Percentiles rank a stretch among this genome's conserved stretches.
Evolutionary conservation across 2,329 filamentous ascomycete species (phyloP).

Genomic region (Xylaria arbuscula): DNA sequence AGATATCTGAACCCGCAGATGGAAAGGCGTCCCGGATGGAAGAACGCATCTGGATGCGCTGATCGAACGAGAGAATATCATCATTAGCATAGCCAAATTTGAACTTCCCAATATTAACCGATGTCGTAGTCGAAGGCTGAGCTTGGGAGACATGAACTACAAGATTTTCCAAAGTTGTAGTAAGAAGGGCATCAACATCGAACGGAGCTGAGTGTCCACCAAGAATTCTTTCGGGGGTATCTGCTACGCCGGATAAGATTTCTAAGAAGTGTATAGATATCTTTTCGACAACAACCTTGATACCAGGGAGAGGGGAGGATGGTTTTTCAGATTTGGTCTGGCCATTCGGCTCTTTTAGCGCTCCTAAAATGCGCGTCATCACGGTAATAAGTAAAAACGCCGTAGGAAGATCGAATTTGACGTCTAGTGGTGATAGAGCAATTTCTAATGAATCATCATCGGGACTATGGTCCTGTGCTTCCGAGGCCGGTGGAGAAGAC

Average conservation of each 20-base stretch:
- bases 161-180: slow-evolving; percentile 60
- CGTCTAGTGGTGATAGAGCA: slow-evolving; percentile 61
- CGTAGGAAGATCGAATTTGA: slow-evolving; percentile 67
- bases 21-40: slow-evolving; percentile 70
- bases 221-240: slow-evolving; percentile 60
- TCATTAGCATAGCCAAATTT: slow-evolving; percentile 71
- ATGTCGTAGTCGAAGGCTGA: slow-evolving; percentile 49
- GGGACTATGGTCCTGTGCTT: slow-evolving; percentile 10
- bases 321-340: slow-evolving; percentile 31
- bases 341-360: slow-evolving; percentile 51
- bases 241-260: slow-evolving; percentile 63
- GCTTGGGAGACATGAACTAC: slow-evolving; percentile 48
- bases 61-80: slow-evolving; percentile 72
- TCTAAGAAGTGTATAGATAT: slow-evolving; percentile 68
- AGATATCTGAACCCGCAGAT: slow-evolving; percentile 67
- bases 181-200: slow-evolving; percentile 64
- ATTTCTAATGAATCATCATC: slow-evolving; percentile 60
- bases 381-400: slow-evolving; percentile 66
- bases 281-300: slow-evolving; percentile 60
- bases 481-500: slow-evolving; percentile 26
- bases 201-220: slow-evolving; percentile 56
- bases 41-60: slow-evolving; percentile 65
- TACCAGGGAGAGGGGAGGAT: slow-evolving; percentile 49
- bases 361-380: slow-evolving; percentile 60
- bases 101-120: slow-evolving; percentile 66